phyloP scores from a whole-genome alignment of 208 protist species.

The Trypanosoma scelopori region DNA sequence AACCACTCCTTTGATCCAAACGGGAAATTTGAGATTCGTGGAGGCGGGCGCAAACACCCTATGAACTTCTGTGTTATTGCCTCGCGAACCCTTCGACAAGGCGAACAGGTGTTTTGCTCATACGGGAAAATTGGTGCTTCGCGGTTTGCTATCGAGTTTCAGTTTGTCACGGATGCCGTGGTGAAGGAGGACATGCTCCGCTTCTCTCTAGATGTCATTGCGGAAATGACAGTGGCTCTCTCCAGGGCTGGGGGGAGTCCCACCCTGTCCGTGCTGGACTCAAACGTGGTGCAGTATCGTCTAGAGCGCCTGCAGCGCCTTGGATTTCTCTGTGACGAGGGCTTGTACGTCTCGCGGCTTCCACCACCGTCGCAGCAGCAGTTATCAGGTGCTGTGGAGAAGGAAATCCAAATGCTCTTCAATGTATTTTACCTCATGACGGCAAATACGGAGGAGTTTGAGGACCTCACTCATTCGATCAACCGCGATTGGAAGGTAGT shows the following conservation, averaged over 20 bases:
- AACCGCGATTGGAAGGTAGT: constrained; percentile 46
- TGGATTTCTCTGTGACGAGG: constrained; percentile 82
- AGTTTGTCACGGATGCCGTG: constrained; percentile 67
- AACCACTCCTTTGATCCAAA: constrained; percentile 76
- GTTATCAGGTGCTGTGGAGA: constrained; percentile 15
- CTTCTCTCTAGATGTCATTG: constrained; percentile 43
- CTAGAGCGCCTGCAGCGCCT: constrained; percentile 73
- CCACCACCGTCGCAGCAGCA: constrained; percentile 16
- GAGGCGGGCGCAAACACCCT: constrained; percentile 74
- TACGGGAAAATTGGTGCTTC: constrained; percentile 80
- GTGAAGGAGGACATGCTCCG: constrained; percentile 62
- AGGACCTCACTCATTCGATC: constrained; percentile 37
- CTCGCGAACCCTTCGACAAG: constrained; percentile 43
- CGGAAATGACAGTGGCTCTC: constrained; percentile 20
- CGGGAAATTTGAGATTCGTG: constrained; percentile 66
- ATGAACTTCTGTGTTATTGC: constrained; percentile 72
- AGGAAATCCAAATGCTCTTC: constrained; percentile 35
- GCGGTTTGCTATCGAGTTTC: constrained; percentile 80
- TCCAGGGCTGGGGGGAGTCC: neutral
- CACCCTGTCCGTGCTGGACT: constrained; percentile 5
- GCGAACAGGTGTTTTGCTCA: constrained; percentile 78
- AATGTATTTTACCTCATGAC: constrained; percentile 45
- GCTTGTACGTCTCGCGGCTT: constrained; percentile 61
- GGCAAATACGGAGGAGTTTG: constrained; percentile 13
- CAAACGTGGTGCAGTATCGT: constrained; percentile 28